Percentiles rank a stretch among this genome's conserved stretches.
phyloP scores from a whole-genome alignment of 495 filamentous ascomycete genomes.

The Tuber magnatum region DNA sequence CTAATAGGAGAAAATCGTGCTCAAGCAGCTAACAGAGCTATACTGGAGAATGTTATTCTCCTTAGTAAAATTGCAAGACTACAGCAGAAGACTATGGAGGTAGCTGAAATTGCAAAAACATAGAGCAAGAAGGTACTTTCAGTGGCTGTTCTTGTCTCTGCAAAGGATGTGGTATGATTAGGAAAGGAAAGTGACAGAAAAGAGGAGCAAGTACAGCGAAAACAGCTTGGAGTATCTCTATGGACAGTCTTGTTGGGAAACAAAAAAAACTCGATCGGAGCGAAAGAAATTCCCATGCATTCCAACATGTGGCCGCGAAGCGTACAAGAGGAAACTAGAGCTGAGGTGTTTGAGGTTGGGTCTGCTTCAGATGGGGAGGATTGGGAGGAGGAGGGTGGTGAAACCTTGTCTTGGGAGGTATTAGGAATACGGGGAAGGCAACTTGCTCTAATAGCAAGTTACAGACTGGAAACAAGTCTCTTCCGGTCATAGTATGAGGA shows the following conservation, averaged over 20 bases:
- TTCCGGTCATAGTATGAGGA: too few relatives aligned
- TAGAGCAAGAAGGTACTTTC: not conserved
- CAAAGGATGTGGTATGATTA: not conserved
- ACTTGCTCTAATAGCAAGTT: too few relatives aligned
- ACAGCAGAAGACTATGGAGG: not conserved
- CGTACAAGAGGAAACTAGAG: not conserved
- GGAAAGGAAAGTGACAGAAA: not conserved
- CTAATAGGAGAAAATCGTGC: constrained; percentile 2
- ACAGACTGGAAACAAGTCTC: too few relatives aligned
- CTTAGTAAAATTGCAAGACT: not conserved
- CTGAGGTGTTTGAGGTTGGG: not conserved
- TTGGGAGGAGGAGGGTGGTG: constrained; percentile 3
- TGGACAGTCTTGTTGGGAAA: not conserved
- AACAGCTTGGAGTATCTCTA: not conserved
- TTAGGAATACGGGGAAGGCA: too few relatives aligned
- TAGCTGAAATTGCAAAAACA: not conserved
- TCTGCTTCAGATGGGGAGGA: not conserved
- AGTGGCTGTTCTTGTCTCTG: constrained; percentile 3
- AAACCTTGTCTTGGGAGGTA: too few relatives aligned
- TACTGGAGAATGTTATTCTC: constrained; percentile 7
- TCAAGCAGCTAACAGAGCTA: not conserved
- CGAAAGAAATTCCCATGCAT: not conserved
- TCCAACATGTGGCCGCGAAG: too few relatives aligned
- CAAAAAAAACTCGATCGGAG: not conserved
- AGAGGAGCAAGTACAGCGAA: not conserved